phyloP scores from a whole-genome alignment of 148 eudicot genomes.

The Rhododendron kiyosumense region DNA sequence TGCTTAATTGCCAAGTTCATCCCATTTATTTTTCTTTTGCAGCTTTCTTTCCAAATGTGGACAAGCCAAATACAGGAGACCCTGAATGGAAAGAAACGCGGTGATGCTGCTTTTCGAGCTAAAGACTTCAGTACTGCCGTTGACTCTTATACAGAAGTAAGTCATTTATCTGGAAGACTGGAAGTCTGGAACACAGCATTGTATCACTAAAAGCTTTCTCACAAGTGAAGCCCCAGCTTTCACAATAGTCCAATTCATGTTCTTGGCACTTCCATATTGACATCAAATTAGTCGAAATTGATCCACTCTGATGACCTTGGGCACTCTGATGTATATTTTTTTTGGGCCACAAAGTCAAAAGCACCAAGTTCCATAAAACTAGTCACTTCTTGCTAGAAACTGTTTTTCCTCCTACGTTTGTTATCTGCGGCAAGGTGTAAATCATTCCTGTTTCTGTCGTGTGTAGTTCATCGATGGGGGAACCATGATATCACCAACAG shows the following conservation, averaged over 20 bases:
- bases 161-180: conserved; percentile 3
- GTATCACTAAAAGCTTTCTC: not conserved
- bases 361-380: not conserved
- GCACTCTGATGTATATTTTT: not conserved
- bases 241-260: not conserved
- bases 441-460: not conserved
- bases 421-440: not conserved
- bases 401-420: not conserved
- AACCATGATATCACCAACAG: conserved; percentile 69
- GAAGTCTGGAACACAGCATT: not conserved
- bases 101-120: conserved; percentile 62
- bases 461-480: conserved; percentile 58
- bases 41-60: conserved; percentile 82
- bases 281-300: not conserved
- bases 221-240: not conserved
- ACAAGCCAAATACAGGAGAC: conserved; percentile 69
- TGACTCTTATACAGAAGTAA: conserved; percentile 52
- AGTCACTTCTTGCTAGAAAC: not conserved
- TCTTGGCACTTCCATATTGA: not conserved
- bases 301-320: not conserved
- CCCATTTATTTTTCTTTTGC: conserved; percentile 20
- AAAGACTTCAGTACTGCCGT: conserved; percentile 55
- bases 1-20: not conserved
- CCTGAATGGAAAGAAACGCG: conserved; percentile 59
- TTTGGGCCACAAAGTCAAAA: not conserved